Evolutionary conservation across 2,329 filamentous ascomycete species (phyloP).

Genomic region (Cladosporium sp.): DNA sequence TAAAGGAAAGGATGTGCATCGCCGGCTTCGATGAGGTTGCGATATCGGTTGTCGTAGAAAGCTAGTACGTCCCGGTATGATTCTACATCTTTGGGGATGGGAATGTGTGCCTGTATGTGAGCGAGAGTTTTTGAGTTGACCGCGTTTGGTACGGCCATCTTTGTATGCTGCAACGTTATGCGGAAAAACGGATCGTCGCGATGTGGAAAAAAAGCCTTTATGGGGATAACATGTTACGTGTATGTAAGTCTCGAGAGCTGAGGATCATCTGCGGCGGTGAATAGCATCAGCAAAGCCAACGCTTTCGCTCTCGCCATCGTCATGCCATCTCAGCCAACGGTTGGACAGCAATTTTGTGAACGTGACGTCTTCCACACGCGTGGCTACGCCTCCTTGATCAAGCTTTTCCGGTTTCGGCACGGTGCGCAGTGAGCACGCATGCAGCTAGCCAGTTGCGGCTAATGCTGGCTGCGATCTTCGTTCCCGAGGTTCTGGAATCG

Average conservation of each 20-base stretch:
- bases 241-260: neutral
- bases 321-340: conserved; percentile 14
- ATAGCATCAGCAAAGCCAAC: neutral
- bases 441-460: neutral
- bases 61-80: conserved; percentile 12
- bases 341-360: conserved; percentile 1
- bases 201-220: neutral
- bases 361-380: conserved; percentile 13
- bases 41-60: conserved; percentile 42
- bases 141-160: conserved; percentile 3
- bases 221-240: neutral
- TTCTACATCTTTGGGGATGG: neutral
- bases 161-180: neutral
- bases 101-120: conserved; percentile 1
- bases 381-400: neutral
- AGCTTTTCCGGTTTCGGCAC: conserved; percentile 5
- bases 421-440: neutral
- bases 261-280: neutral
- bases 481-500: neutral
- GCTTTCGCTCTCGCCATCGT: conserved; percentile 2
- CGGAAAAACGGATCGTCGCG: neutral
- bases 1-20: conserved; percentile 46
- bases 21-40: conserved; percentile 41
- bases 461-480: neutral
- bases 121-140: neutral